phyloP scores from a whole-genome alignment of 805 yeast species.

The Saturnispora ahearnii region DNA sequence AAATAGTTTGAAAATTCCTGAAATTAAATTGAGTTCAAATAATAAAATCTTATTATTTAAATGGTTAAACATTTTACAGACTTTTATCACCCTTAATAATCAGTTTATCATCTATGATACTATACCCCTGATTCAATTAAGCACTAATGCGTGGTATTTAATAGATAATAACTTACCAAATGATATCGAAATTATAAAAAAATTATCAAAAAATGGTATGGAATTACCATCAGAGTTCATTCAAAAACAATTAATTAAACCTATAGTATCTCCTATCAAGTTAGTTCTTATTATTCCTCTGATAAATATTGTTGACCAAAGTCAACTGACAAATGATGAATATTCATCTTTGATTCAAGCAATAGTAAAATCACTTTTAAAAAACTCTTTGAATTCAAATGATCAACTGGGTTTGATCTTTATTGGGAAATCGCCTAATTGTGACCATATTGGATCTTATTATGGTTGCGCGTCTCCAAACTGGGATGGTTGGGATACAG shows the following conservation, averaged over 20 bases:
- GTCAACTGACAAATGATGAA: conserved; percentile 16
- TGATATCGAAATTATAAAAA: conserved; percentile 32
- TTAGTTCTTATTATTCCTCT: conserved; percentile 23
- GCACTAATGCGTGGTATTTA: conserved; percentile 42
- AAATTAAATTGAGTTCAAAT: conserved; percentile 15
- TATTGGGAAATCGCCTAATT: conserved; percentile 14
- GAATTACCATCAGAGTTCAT: conserved; percentile 34
- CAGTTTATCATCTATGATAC: conserved; percentile 1
- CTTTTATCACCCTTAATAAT: conserved; percentile 5
- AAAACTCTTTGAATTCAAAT: conserved; percentile 10
- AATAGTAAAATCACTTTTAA: conserved; percentile 10
- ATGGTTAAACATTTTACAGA: conserved; percentile 22
- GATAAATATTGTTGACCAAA: conserved; percentile 14
- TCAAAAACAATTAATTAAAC: conserved; percentile 32
- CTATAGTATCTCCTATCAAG: conserved; percentile 26
- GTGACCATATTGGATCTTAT: conserved; percentile 21
- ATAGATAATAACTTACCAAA: conserved; percentile 31
- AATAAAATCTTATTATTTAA: conserved; percentile 20
- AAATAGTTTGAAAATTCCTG: conserved; percentile 20
- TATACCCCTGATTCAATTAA: conserved; percentile 36
- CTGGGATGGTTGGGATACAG: conserved; percentile 25
- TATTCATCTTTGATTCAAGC: conserved; percentile 15
- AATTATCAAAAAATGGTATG: conserved; percentile 29
- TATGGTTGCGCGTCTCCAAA: conserved; percentile 23
- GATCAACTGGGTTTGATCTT: conserved; percentile 26